Evolutionary conservation across 202 grass and related monocot species (phyloP).

Genomic region (Saccharum hybrid): DNA sequence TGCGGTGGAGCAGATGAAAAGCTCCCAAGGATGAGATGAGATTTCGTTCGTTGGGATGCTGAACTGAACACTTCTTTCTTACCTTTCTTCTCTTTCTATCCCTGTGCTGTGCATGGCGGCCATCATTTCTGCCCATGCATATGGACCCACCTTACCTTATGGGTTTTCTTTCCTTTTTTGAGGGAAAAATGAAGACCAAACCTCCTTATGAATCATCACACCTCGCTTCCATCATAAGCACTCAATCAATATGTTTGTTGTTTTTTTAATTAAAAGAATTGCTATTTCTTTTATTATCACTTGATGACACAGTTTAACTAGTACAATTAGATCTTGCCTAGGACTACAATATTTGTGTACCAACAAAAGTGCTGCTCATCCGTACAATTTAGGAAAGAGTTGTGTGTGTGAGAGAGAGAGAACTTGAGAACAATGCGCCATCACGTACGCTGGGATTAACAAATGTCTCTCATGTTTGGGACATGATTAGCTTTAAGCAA

Average conservation of each 20-base stretch:
- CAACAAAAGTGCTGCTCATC: neutral
- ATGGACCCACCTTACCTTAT: conserved; percentile 23
- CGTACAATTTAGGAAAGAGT: conserved; percentile 22
- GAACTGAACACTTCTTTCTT: conserved; percentile 33
- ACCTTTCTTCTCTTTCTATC: conserved; percentile 46
- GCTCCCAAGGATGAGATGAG: conserved; percentile 28
- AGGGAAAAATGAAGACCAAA: neutral
- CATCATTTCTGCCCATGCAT: conserved; percentile 50
- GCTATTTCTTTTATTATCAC: neutral
- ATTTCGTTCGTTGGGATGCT: conserved; percentile 41
- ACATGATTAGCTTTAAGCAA: conserved; percentile 60
- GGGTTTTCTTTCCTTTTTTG: neutral
- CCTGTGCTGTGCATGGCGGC: conserved; percentile 21
- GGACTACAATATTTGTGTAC: neutral
- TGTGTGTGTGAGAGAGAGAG: neutral
- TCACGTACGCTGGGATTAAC: conserved; percentile 33
- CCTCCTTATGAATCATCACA: conserved; percentile 15
- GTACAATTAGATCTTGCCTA: neutral
- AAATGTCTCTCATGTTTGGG: conserved; percentile 36
- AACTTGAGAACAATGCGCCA: conserved; percentile 20
- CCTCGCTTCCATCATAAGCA: conserved; percentile 26
- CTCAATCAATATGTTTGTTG: neutral
- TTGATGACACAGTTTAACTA: neutral
- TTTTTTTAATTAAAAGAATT: neutral
- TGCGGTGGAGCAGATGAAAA: conserved; percentile 44